Evolutionary conservation across 2,329 filamentous ascomycete species (phyloP).

Genomic region (Biscogniauxia sp.): DNA sequence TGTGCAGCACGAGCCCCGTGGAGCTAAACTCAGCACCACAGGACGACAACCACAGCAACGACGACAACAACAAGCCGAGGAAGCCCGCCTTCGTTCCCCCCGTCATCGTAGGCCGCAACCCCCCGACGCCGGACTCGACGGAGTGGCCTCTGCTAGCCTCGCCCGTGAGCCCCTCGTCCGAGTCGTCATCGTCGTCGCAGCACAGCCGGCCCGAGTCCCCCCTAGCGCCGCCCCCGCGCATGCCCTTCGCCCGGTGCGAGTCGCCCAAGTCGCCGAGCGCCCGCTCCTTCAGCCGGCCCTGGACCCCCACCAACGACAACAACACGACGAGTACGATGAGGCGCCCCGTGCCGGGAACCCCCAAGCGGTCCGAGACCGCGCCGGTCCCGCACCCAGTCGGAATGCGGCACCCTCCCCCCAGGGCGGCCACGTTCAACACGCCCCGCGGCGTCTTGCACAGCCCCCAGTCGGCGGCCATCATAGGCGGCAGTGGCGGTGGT

Average conservation of each 20-base stretch:
- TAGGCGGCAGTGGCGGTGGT: not conserved
- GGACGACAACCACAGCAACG: not conserved
- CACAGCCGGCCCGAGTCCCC: constrained; percentile 8
- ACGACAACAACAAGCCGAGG: too few species aligned
- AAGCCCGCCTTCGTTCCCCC: not conserved
- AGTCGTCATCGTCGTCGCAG: too few species aligned
- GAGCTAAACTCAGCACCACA: not conserved
- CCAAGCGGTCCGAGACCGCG: not conserved
- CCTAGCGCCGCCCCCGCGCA: constrained; percentile 11
- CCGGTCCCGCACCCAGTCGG: not conserved
- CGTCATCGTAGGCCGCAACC: not conserved
- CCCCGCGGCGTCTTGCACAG: not conserved
- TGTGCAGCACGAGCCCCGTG: not conserved
- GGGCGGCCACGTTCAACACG: not conserved
- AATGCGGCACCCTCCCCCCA: not conserved
- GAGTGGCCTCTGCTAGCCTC: constrained; percentile 14
- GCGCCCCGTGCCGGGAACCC: too few species aligned
- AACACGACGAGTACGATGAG: not conserved
- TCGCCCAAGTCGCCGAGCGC: constrained; percentile 28
- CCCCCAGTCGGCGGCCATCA: not conserved
- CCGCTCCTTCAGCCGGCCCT: constrained; percentile 24
- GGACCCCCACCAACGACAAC: constrained; percentile 11
- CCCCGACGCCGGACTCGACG: constrained; percentile 14
- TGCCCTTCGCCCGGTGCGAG: constrained; percentile 19
- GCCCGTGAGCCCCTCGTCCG: not conserved